A percentile compares a stretch with the other conserved stretches of the same genome.
Evolutionary conservation across 2,329 filamentous ascomycete genomes (phyloP).

Genomic region (Trichoderma asperellum): DNA sequence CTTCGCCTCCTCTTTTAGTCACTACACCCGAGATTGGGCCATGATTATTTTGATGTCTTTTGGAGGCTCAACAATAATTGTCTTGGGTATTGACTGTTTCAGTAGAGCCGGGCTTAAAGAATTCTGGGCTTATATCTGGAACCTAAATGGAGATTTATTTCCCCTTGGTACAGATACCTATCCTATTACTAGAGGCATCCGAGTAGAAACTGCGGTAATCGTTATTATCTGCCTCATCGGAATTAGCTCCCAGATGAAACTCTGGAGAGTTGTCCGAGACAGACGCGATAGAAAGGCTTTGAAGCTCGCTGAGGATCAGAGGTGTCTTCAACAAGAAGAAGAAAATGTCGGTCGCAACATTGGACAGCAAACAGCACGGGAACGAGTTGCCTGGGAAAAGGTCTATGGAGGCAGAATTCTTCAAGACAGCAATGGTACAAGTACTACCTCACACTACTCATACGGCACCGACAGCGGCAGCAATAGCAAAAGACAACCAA

Average conservation of each 20-base stretch:
- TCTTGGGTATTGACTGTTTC: slow-evolving; percentile 90
- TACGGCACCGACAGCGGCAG: slow-evolving; percentile 54
- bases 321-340: slow-evolving; percentile 65
- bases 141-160: slow-evolving; percentile 77
- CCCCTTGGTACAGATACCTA: slow-evolving; percentile 77
- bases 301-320: slow-evolving; percentile 54
- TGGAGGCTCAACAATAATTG: slow-evolving; percentile 74
- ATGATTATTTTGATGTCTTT: slow-evolving; percentile 80
- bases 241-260: slow-evolving; percentile 79
- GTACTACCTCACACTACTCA: slow-evolving; percentile 51
- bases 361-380: slow-evolving; percentile 63
- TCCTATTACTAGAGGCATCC: slow-evolving; percentile 82
- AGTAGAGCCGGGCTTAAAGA: slow-evolving; percentile 90
- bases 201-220: slow-evolving; percentile 79
- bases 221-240: slow-evolving; percentile 76
- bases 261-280: slow-evolving; percentile 81
- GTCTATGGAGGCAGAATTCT: slow-evolving; percentile 67
- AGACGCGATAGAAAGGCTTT: slow-evolving; percentile 58
- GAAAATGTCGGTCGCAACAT: slow-evolving; percentile 70
- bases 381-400: slow-evolving; percentile 74
- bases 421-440: slow-evolving; percentile 39
- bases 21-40: slow-evolving; percentile 75
- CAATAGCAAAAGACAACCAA: slow-evolving; percentile 47
- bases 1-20: slow-evolving; percentile 78
- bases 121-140: slow-evolving; percentile 94